Conservation (phyloP, 2,329 filamentous ascomycete species). For the Fusarium cicatricum region DNA sequence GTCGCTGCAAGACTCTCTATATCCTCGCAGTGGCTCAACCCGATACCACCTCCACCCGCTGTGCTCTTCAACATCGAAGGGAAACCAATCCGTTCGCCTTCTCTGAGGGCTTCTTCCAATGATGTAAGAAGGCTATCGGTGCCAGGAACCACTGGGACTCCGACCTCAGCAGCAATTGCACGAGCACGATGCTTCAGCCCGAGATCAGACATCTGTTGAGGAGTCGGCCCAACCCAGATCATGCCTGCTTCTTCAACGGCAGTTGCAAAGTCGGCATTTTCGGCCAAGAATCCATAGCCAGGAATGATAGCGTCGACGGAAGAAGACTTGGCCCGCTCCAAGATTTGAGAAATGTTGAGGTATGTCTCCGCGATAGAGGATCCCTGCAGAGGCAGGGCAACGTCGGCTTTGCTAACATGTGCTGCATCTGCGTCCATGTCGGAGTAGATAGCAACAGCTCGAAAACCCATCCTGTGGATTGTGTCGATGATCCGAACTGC, state of each 20-base stretch:
- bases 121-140: conserved; percentile 40
- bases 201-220: conserved; percentile 51
- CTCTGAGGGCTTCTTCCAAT: conserved; percentile 39
- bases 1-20: conserved; percentile 41
- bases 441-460: conserved; percentile 76
- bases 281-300: conserved; percentile 72
- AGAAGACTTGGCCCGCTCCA: conserved; percentile 59
- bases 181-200: conserved; percentile 51
- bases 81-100: conserved; percentile 44
- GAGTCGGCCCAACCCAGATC: conserved; percentile 66
- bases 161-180: conserved; percentile 42
- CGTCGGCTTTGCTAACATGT: conserved; percentile 73
- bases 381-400: conserved; percentile 70
- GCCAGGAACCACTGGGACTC: conserved; percentile 49
- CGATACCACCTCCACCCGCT: conserved; percentile 57
- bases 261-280: conserved; percentile 68
- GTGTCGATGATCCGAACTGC: conserved; percentile 76
- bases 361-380: conserved; percentile 58
- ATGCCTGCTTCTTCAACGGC: conserved; percentile 62
- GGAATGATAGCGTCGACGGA: conserved; percentile 67
- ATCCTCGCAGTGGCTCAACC: conserved; percentile 50
- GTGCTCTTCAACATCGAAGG: conserved; percentile 59
- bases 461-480: conserved; percentile 71
- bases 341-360: conserved; percentile 70
- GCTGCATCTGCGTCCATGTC: conserved; percentile 67